A percentile compares a stretch with the other conserved stretches of the same genome.
These are phyloP conservation scores for Saururus chinensis DNA, from an alignment of 164 flowering plant species.

Conservation along the genomic window DNA sequence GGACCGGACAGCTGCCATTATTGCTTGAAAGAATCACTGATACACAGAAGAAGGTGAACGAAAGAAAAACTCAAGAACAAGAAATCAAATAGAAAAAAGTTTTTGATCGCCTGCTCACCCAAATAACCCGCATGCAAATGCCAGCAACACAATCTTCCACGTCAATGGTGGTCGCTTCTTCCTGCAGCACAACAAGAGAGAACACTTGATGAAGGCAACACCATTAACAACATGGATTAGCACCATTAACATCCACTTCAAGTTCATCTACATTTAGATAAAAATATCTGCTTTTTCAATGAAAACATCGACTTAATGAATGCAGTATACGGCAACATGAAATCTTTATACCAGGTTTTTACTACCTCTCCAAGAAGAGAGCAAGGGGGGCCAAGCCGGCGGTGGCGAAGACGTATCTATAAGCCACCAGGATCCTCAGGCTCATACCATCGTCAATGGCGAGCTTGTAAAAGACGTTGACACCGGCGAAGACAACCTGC, in stretches of 20 bases:
- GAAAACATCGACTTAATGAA: too few relatives aligned
- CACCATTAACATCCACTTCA: too few relatives aligned
- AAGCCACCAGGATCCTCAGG: constrained; percentile 41
- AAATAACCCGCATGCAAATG: background rate
- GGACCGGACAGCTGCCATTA: background rate
- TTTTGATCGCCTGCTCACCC: background rate
- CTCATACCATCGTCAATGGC: constrained; percentile 53
- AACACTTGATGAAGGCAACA: too few relatives aligned
- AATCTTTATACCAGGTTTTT: background rate
- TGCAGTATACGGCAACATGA: too few relatives aligned
- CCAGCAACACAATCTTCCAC: background rate
- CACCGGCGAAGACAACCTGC: constrained; percentile 30
- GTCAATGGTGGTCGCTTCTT: background rate
- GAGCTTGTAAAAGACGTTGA: constrained; percentile 42
- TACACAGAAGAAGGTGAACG: too few relatives aligned
- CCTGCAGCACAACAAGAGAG: background rate
- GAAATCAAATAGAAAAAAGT: too few relatives aligned
- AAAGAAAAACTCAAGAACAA: too few relatives aligned
- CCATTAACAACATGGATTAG: too few relatives aligned
- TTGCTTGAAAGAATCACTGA: too few relatives aligned
- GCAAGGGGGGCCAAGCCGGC: constrained; percentile 49
- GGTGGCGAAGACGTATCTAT: constrained; percentile 46
- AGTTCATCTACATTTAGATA: too few relatives aligned
- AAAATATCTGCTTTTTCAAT: too few relatives aligned
- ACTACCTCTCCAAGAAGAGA: constrained; percentile 45